These are phyloP conservation scores for Penicillium egyptiacum DNA, from an alignment of 495 filamentous ascomycete species.

Conservation along the genomic window DNA sequence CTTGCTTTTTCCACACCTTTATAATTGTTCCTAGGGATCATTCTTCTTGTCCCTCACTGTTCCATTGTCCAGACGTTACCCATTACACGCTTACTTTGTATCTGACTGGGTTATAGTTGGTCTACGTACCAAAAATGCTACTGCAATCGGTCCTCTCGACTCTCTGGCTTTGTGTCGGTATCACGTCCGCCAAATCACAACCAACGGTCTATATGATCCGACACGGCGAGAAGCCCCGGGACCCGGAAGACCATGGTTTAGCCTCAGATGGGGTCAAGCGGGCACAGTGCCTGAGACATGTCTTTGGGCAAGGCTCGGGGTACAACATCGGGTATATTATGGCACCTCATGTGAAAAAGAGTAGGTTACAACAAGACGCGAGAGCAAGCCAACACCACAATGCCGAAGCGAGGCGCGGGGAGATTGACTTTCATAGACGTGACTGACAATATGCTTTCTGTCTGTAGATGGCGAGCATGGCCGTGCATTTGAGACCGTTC, in stretches of 20 bases:
- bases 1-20: not conserved
- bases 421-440: not conserved
- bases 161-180: slow-evolving; percentile 3
- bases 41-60: not conserved
- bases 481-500: slow-evolving; percentile 51
- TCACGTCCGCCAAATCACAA: slow-evolving; percentile 2
- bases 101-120: slow-evolving; percentile 1
- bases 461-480: slow-evolving; percentile 43
- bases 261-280: slow-evolving; percentile 42
- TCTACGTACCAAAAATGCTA: slow-evolving; percentile 3
- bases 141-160: slow-evolving; percentile 3
- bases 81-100: not conserved
- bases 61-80: not conserved
- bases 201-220: slow-evolving; percentile 53
- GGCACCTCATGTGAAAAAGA: slow-evolving; percentile 36
- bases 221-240: slow-evolving; percentile 52
- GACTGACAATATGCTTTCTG: slow-evolving; percentile 9
- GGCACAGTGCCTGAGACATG: slow-evolving; percentile 45
- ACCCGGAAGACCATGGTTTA: slow-evolving; percentile 40
- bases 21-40: not conserved
- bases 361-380: slow-evolving; percentile 18
- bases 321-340: slow-evolving; percentile 53
- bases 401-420: not conserved
- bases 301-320: slow-evolving; percentile 42
- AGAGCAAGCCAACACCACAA: not conserved